These are phyloP conservation scores for Eucalyptus polyanthemos DNA, from an alignment of 345 rosid genomes.

Conservation along the genomic window DNA sequence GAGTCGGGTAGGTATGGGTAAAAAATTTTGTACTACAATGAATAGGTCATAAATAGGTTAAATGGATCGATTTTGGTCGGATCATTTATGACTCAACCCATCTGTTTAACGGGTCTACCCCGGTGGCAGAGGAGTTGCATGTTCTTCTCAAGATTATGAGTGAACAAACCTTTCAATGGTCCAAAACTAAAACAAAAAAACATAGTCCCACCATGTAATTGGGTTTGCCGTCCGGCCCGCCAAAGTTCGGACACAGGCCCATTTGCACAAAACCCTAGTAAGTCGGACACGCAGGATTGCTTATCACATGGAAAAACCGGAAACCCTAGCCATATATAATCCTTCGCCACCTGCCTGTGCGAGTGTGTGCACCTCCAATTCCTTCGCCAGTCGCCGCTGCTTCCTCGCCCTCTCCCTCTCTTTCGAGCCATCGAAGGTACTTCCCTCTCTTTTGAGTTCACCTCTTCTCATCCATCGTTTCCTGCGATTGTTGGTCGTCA, in stretches of 20 bases:
- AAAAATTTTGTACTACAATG: too few species aligned
- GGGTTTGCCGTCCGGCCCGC: background rate
- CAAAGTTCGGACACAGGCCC: background rate
- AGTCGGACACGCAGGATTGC: background rate
- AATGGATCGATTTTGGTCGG: too few species aligned
- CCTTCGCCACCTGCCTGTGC: background rate
- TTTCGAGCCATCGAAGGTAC: background rate
- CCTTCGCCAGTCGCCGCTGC: background rate
- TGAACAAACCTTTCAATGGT: background rate
- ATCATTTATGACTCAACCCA: too few species aligned
- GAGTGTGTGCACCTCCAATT: background rate
- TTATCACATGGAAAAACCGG: background rate
- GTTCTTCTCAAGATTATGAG: rapidly evolving
- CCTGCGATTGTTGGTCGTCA: background rate
- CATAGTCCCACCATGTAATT: background rate
- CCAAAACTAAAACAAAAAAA: too few species aligned
- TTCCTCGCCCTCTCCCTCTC: background rate
- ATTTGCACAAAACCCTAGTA: background rate
- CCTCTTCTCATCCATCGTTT: background rate
- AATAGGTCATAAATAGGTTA: too few species aligned
- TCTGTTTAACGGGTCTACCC: too few species aligned
- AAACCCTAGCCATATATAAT: background rate
- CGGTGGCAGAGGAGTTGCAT: background rate
- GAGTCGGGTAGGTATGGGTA: too few species aligned
- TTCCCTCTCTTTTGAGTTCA: background rate